These are phyloP conservation scores for Teratosphaeria gauchensis DNA, from an alignment of 2,329 filamentous ascomycete species.

Conservation along the genomic window DNA sequence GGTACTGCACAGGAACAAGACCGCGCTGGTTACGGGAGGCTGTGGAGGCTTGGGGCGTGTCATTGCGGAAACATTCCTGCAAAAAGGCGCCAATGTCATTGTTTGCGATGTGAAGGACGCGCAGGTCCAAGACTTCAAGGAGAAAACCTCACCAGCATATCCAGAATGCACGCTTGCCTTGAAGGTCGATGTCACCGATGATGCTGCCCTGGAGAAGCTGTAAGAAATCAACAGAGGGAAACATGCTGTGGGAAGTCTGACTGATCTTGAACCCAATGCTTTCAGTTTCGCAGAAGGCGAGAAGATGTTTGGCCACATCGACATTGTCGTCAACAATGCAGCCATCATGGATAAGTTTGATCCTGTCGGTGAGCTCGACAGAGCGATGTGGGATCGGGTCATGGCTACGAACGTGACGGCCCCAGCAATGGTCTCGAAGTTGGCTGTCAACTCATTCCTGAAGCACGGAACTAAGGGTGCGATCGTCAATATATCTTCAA, in stretches of 20 bases:
- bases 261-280: background rate
- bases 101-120: conserved; percentile 27
- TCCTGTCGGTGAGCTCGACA: conserved; percentile 39
- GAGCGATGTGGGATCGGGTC: conserved; percentile 43
- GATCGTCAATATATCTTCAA: conserved; percentile 46
- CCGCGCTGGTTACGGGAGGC: conserved; percentile 25
- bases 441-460: conserved; percentile 41
- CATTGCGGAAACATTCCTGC: conserved; percentile 24
- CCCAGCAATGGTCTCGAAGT: conserved; percentile 43
- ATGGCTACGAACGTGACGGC: conserved; percentile 50
- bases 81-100: conserved; percentile 26
- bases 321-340: conserved; percentile 43
- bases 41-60: conserved; percentile 26
- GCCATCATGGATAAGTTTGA: conserved; percentile 50
- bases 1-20: conserved; percentile 16
- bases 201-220: conserved; percentile 27
- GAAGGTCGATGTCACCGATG: conserved; percentile 30
- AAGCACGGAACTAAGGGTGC: conserved; percentile 35
- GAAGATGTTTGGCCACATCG: conserved; percentile 37
- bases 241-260: background rate
- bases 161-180: conserved; percentile 21
- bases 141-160: conserved; percentile 15
- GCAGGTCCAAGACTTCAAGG: conserved; percentile 20
- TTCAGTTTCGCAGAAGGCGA: conserved; percentile 24
- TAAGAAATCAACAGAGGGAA: background rate